These are phyloP conservation scores for Cruciata laevipes DNA, from an alignment of 257 asterid species.

Conservation along the genomic window DNA sequence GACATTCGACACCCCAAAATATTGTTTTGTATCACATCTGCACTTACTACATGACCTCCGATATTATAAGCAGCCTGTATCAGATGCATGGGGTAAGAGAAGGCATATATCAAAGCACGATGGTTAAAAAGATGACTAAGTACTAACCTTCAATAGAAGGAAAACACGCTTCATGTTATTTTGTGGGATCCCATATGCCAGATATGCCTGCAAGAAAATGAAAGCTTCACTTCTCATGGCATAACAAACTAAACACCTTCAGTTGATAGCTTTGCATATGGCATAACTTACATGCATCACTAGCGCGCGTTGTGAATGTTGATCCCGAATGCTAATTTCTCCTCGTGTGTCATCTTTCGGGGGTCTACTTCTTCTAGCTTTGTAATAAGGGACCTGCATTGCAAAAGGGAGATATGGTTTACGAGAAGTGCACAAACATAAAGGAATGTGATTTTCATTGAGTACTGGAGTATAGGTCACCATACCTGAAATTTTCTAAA, in stretches of 20 bases:
- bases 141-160: slow-evolving; percentile 75
- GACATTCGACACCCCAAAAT: slow-evolving; percentile 82
- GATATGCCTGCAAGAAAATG: slow-evolving; percentile 53
- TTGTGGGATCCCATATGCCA: slow-evolving; percentile 92
- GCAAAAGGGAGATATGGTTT: slow-evolving; percentile 12
- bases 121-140: not conserved
- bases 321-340: slow-evolving; percentile 96
- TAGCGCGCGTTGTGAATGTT: slow-evolving; percentile 86
- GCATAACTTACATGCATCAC: slow-evolving; percentile 82
- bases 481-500: slow-evolving; percentile 72
- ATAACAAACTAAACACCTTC: not conserved
- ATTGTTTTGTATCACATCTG: slow-evolving; percentile 76
- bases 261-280: not conserved
- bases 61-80: slow-evolving; percentile 87
- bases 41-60: slow-evolving; percentile 88
- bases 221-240: not conserved
- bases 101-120: not conserved
- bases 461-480: not conserved
- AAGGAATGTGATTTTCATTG: not conserved
- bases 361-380: slow-evolving; percentile 81
- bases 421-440: not conserved
- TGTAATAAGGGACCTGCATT: slow-evolving; percentile 73
- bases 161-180: slow-evolving; percentile 74
- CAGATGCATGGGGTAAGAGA: slow-evolving; percentile 24
- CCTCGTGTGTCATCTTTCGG: slow-evolving; percentile 65